Evolutionary conservation across 176 grass and related monocot genomes (phyloP).

Genomic region (Triticum dicoccoides): DNA sequence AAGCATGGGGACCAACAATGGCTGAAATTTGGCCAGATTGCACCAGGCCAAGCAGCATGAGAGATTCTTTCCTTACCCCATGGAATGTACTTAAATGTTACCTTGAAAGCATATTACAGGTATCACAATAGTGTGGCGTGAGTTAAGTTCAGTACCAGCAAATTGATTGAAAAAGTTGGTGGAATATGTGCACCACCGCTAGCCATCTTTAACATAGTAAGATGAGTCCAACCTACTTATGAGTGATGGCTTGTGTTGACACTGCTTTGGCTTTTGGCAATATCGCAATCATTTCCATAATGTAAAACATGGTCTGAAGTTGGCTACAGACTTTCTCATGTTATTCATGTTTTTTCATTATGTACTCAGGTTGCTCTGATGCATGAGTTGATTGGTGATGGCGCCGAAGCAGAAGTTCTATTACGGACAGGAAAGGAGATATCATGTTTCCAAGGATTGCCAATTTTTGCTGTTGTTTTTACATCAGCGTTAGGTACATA

Average conservation of each 20-base stretch:
- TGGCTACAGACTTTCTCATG: background rate
- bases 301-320: conserved; percentile 7
- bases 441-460: conserved; percentile 49
- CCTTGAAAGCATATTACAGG: conserved; percentile 97
- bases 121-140: conserved; percentile 3
- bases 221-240: conserved; percentile 11
- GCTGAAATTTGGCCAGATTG: conserved; percentile 69
- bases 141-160: background rate
- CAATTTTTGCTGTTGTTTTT: conserved; percentile 65
- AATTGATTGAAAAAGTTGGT: conserved; percentile 23
- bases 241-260: conserved; percentile 4
- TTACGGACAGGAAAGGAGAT: conserved; percentile 73
- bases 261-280: background rate
- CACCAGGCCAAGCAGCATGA: conserved; percentile 26
- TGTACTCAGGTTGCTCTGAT: conserved; percentile 59
- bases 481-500: conserved; percentile 58
- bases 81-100: conserved; percentile 83
- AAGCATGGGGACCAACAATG: conserved; percentile 47
- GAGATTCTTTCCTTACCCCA: conserved; percentile 62
- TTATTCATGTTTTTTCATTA: conserved; percentile 4
- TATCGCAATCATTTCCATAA: background rate
- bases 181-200: background rate
- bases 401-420: conserved; percentile 68
- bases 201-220: background rate
- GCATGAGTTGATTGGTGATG: conserved; percentile 72